Percentiles rank a stretch among this genome's conserved stretches.
These are phyloP conservation scores for Dipodascopsis tothii DNA, from an alignment of 805 yeast species.

Conservation along the genomic window DNA sequence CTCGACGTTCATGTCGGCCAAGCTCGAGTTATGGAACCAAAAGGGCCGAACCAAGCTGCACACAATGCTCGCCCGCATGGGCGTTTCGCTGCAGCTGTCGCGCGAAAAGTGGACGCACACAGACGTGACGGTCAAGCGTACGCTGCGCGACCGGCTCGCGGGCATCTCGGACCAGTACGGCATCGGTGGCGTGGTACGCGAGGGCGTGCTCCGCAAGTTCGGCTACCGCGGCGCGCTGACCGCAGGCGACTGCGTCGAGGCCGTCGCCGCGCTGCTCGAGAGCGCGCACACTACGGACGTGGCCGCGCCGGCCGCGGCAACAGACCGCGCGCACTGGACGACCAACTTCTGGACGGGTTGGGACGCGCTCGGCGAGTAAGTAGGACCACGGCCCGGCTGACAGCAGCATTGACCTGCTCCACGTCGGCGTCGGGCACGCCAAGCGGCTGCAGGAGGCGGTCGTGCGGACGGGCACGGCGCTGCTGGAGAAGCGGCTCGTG, in stretches of 20 bases:
- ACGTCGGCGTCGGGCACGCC: slow-evolving; percentile 77
- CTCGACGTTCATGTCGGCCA: slow-evolving; percentile 85
- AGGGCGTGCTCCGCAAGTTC: slow-evolving; percentile 77
- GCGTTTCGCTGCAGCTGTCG: slow-evolving; percentile 80
- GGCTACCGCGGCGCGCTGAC: slow-evolving; percentile 83
- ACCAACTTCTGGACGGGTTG: slow-evolving; percentile 63
- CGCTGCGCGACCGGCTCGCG: slow-evolving; percentile 58
- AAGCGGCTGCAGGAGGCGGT: slow-evolving; percentile 72
- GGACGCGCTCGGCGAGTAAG: slow-evolving; percentile 46
- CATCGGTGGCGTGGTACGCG: slow-evolving; percentile 70
- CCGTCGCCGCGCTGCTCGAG: slow-evolving; percentile 77
- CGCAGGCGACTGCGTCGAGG: slow-evolving; percentile 89
- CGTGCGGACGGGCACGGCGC: slow-evolving; percentile 81
- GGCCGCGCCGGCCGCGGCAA: slow-evolving; percentile 3
- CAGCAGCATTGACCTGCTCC: slow-evolving; percentile 41
- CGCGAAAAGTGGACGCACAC: slow-evolving; percentile 88
- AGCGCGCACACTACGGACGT: slow-evolving; percentile 19
- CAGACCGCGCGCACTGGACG: slow-evolving; percentile 48
- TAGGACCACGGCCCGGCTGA: background rate
- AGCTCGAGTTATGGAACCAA: slow-evolving; percentile 80
- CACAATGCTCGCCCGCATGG: slow-evolving; percentile 93
- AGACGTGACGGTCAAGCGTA: slow-evolving; percentile 70
- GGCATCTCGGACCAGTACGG: slow-evolving; percentile 70
- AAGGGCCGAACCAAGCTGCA: slow-evolving; percentile 81
- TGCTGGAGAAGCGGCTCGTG: slow-evolving; percentile 72